Evolutionary conservation across 441 rosid genomes (phyloP), one percentile per base, ranked within the genome.

Genomic region (Brassica balearica): DNA sequence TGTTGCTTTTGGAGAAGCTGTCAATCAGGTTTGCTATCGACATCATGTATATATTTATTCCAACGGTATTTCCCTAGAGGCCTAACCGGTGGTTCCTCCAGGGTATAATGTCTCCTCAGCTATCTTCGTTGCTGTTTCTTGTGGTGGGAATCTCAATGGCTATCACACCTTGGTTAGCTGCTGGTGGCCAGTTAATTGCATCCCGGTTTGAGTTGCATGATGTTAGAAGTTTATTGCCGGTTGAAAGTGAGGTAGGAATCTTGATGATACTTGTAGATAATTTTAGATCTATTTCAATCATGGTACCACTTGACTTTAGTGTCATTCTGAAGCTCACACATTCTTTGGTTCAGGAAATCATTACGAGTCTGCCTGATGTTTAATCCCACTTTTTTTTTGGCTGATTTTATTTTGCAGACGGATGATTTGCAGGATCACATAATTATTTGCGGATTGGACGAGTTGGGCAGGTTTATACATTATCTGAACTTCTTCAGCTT

Each of bases 1-100:
- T 82, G 99, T 96, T 84, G 99, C 99, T 73, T 96, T 96, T 68
- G 99, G 99, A 73, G 99, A 96, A 85, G 97, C 99, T 43, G 98
- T 94, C 82, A 96, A 93, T 84, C 99, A 96, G 99, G 99, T 43
- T 43, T 43, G 51, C 11, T 10, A 12, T 46, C 56, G 1, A 5
- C 17, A 48, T 48, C 17, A 48, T 12, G 5, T 48, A 2, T 48
- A n/a, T 12, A n/a, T n/a, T 4, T 48, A n/a, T 48, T 46, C n/a
- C 8, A 5, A 48, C 56, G n/a, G 56, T 48, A n/a, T 9, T 38
- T 38, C 46, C 46, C 4, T 9, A 36, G 12, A 10, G 48, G n/a
- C 69, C 71, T 76, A 74, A 77, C 46, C 43, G 67, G 65, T 69
- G 72, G 77, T 68, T 68, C 80, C 60, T 87, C 41, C 94, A 95